These are phyloP conservation scores for Diospyros kaki DNA, from an alignment of 148 eudicot species.

Conservation along the genomic window DNA sequence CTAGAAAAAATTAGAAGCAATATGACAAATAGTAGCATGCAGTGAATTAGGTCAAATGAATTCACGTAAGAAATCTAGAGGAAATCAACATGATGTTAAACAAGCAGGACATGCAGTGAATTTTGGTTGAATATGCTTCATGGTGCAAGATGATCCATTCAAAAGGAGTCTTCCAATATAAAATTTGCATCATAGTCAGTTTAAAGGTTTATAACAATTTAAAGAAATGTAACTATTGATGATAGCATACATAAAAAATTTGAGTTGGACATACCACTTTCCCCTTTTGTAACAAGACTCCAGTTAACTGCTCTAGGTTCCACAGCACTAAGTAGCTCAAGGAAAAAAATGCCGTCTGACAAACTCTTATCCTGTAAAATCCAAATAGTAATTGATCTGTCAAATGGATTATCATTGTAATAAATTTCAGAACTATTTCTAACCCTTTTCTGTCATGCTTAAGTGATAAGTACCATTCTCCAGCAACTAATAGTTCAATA, in stretches of 20 bases:
- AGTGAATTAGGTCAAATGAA: too few species aligned
- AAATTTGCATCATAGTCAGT: neutral
- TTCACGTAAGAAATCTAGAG: too few species aligned
- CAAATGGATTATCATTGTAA: neutral
- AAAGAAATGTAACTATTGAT: neutral
- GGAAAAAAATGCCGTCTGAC: slow-evolving; percentile 83
- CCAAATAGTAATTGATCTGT: neutral
- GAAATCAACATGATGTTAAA: neutral
- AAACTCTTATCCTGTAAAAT: slow-evolving; percentile 77
- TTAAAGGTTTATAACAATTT: neutral
- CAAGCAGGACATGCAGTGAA: neutral
- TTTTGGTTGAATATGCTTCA: neutral
- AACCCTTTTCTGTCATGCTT: neutral
- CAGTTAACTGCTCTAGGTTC: slow-evolving; percentile 92
- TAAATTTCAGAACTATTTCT: neutral
- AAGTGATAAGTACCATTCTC: neutral
- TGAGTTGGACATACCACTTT: slow-evolving; percentile 53
- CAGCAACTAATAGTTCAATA: neutral
- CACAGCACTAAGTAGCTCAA: slow-evolving; percentile 92
- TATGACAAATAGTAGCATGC: too few species aligned
- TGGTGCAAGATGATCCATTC: neutral
- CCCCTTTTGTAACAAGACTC: slow-evolving; percentile 96
- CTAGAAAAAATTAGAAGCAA: too few species aligned
- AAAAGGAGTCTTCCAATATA: neutral
- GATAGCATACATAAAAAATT: neutral